These are phyloP conservation scores for Boletellus deceptivus DNA, from an alignment of 1,284 basidiomycete species.

Conservation along the genomic window DNA sequence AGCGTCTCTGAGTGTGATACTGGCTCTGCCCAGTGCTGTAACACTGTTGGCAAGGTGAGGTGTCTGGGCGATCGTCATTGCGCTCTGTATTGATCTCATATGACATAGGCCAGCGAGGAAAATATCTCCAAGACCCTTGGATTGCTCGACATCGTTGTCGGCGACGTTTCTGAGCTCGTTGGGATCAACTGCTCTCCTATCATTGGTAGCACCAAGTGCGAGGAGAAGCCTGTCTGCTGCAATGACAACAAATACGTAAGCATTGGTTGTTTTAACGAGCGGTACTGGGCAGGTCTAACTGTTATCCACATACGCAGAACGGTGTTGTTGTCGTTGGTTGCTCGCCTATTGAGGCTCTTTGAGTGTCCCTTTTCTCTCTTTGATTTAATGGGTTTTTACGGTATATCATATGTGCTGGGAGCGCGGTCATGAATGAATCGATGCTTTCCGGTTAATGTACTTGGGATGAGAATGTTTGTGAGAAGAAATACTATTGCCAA, in stretches of 20 bases:
- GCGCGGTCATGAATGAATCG: too few species aligned
- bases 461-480: too few species aligned
- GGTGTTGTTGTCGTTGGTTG: background rate
- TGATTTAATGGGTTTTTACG: too few species aligned
- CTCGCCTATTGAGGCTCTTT: too few species aligned
- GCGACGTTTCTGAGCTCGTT: background rate
- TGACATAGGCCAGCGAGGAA: background rate
- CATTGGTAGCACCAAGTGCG: background rate
- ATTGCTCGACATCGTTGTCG: background rate
- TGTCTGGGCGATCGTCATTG: background rate
- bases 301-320: too few species aligned
- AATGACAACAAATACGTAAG: background rate
- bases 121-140: background rate
- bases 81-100: background rate
- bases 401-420: too few species aligned
- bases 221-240: background rate
- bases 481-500: too few species aligned
- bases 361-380: too few species aligned
- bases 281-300: background rate
- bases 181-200: background rate
- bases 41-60: background rate
- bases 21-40: conserved; percentile 10
- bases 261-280: background rate
- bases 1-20: conserved; percentile 4
- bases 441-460: too few species aligned